phyloP scores from a whole-genome alignment of 1,139 yeast genomes.

The Hanseniaspora gamundiae region DNA sequence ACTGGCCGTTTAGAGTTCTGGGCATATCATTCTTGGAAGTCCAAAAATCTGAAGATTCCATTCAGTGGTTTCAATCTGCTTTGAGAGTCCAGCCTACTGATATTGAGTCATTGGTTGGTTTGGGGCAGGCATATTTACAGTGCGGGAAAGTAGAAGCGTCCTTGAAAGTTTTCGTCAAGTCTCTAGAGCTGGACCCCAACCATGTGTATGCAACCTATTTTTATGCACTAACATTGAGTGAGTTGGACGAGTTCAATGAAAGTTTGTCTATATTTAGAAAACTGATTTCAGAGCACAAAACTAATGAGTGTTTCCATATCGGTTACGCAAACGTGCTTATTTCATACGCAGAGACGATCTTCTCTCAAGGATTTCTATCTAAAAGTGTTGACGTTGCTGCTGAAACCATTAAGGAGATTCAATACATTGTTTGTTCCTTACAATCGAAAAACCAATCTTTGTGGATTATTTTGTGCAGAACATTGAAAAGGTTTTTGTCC shows the following conservation, averaged over 20 bases:
- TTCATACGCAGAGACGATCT: slow-evolving; percentile 40
- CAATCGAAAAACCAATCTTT: slow-evolving; percentile 32
- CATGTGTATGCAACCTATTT: slow-evolving; percentile 57
- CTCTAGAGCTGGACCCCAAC: slow-evolving; percentile 38
- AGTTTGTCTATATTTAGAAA: slow-evolving; percentile 32
- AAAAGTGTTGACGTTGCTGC: slow-evolving; percentile 43
- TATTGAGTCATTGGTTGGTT: slow-evolving; percentile 77
- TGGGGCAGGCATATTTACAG: slow-evolving; percentile 82
- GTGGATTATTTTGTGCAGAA: slow-evolving; percentile 42
- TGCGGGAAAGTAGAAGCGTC: slow-evolving; percentile 87
- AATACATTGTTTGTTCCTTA: slow-evolving; percentile 11
- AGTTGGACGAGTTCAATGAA: slow-evolving; percentile 38
- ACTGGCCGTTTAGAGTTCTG: slow-evolving; percentile 82
- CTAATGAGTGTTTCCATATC: slow-evolving; percentile 43
- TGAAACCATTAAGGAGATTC: slow-evolving; percentile 28
- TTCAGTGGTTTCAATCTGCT: slow-evolving; percentile 82
- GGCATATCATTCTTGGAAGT: slow-evolving; percentile 69
- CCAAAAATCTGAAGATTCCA: slow-evolving; percentile 67
- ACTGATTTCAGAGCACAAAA: slow-evolving; percentile 31
- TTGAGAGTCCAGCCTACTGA: slow-evolving; percentile 58
- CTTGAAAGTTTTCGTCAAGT: slow-evolving; percentile 63
- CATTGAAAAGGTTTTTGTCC: slow-evolving; percentile 32
- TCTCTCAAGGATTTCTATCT: slow-evolving; percentile 53
- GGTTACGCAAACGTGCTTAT: slow-evolving; percentile 35
- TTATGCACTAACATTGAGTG: slow-evolving; percentile 48